These are phyloP conservation scores for Eutrema salsugineum DNA, from an alignment of 441 rosid genomes.

Conservation along the genomic window DNA sequence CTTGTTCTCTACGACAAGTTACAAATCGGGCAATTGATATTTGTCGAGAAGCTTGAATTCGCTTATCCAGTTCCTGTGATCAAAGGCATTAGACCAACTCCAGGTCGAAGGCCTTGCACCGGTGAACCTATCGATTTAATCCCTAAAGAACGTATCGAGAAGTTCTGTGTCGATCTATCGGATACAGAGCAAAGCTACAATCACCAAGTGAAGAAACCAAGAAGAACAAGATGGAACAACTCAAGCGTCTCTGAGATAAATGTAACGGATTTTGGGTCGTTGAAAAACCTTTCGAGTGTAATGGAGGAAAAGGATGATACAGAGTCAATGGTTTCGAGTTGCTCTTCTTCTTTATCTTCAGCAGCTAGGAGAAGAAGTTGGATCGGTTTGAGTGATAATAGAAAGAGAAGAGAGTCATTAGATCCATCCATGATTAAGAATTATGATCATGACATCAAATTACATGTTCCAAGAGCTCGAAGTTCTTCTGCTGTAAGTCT, in stretches of 20 bases:
- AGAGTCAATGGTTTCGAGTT: conserved; percentile 33
- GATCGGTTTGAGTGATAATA: conserved; percentile 33
- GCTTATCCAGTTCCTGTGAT: conserved; percentile 71
- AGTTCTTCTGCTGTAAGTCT: conserved; percentile 24
- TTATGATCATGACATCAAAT: conserved; percentile 29
- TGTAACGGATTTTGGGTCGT: conserved; percentile 9
- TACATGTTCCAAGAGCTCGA: conserved; percentile 12
- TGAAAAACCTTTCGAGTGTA: conserved; percentile 21
- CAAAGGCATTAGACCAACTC: conserved; percentile 58
- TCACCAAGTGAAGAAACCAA: conserved; percentile 27
- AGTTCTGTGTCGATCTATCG: conserved; percentile 34
- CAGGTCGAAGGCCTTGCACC: conserved; percentile 46
- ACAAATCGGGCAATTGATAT: conserved; percentile 59
- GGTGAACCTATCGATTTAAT: conserved; percentile 52
- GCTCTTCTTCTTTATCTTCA: conserved; percentile 20
- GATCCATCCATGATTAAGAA: conserved; percentile 31
- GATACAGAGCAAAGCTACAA: conserved; percentile 25
- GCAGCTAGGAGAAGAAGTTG: conserved; percentile 50
- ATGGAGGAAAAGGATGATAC: conserved; percentile 37
- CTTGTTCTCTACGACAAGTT: conserved; percentile 59
- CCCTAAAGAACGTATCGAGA: conserved; percentile 43
- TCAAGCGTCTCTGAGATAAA: conserved; percentile 27
- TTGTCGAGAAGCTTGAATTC: conserved; percentile 56
- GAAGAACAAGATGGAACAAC: conserved; percentile 28
- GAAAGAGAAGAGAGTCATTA: conserved; percentile 23